Evolutionary conservation across 148 eudicot genomes (phyloP), one percentile per base, ranked within the genome.

Genomic region (Diospyros lotus): DNA sequence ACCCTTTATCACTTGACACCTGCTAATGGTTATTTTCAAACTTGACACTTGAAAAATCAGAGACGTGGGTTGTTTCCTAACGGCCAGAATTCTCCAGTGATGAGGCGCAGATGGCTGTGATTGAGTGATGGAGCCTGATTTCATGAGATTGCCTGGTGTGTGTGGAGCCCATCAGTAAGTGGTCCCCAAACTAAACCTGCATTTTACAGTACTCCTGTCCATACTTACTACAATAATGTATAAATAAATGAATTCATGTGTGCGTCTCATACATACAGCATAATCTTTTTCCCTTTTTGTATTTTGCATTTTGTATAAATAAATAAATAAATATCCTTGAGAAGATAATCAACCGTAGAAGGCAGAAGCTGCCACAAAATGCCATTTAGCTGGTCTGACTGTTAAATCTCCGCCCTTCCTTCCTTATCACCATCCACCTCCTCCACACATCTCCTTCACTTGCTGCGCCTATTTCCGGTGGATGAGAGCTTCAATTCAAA

Each of bases 331-430:
- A 66, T 66, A 66, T 62, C 75, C 3, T 40, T 2, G 61, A 73
- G 65, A 71, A 59, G 76, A 80, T 75, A 78, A 78, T 82, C 42
- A 1, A 28, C 61, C 68, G 60, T 14, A 53, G 52, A 42, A 62
- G 51, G 71, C 65, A 81, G 84, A 79, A 81, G 44, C 78, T 75
- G 81, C 69, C 96, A 89, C 76, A 89, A 68, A 88, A 88, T 73
- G 90, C 86, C 92, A 91, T 28, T 28, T 75, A 69, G 52, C 54
- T 61, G 66, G 83, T 82, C 89, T 88, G 97, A 83, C 86, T 79
- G 79, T 81, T 86, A 56, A 96, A 96, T 96, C 90, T 96, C 98
- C 83, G 78, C 99, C 99, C 91, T 93, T 93, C 93, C 88, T 96
- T 91, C 90, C 99, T 96, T 96, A 96, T 96, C 99, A 62, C 86